phyloP scores from a whole-genome alignment of 2,329 filamentous ascomycete genomes.

The Fusarium sublunatum region DNA sequence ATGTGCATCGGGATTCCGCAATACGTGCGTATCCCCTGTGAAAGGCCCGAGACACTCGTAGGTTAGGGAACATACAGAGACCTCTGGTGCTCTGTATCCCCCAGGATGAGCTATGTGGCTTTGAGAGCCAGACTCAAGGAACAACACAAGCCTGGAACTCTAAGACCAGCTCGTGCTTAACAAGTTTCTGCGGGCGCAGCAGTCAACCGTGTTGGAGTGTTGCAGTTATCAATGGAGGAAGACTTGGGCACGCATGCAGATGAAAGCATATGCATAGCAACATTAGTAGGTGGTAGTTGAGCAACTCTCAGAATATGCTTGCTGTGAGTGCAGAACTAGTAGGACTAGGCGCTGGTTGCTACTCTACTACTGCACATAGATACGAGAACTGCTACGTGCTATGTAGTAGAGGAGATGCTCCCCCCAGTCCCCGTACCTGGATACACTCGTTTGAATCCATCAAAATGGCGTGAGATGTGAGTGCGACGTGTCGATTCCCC shows the following conservation, averaged over 20 bases:
- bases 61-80: background rate
- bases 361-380: too few species aligned
- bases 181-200: constrained; percentile 16
- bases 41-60: constrained; percentile 11
- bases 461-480: constrained; percentile 29
- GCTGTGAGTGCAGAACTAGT: too few species aligned
- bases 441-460: constrained; percentile 1
- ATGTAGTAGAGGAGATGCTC: background rate
- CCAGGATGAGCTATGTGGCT: constrained; percentile 12
- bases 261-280: too few species aligned
- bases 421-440: constrained; percentile 2
- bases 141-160: background rate
- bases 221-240: background rate
- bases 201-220: background rate
- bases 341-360: too few species aligned
- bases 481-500: constrained; percentile 32
- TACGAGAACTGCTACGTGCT: too few species aligned
- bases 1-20: background rate
- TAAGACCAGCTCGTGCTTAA: constrained; percentile 6
- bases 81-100: background rate
- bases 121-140: constrained; percentile 2
- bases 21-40: background rate
- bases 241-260: background rate
- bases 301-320: background rate
- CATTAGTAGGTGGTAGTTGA: constrained; percentile 1